Percentiles rank a stretch among this genome's conserved stretches.
Conservation (phyloP, 2,329 filamentous ascomycete genomes). For the Venturia asperata region DNA sequence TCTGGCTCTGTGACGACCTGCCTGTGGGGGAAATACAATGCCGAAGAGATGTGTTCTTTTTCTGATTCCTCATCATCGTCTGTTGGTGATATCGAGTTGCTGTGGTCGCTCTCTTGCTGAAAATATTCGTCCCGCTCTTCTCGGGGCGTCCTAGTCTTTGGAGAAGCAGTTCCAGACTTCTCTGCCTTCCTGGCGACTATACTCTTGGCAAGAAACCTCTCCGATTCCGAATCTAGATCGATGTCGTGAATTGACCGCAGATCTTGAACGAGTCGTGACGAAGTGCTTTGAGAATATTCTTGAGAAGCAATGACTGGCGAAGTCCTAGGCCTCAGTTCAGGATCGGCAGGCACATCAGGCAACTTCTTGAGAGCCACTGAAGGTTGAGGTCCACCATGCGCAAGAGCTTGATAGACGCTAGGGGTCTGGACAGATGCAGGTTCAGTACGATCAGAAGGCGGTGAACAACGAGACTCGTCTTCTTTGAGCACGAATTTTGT, state of each 20-base stretch:
- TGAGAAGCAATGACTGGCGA: slow-evolving; percentile 13
- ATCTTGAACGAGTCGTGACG: slow-evolving; percentile 16
- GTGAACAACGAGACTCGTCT: not conserved
- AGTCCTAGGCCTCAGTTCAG: slow-evolving; percentile 2
- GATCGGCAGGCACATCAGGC: slow-evolving; percentile 9
- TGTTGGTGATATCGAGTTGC: slow-evolving; percentile 18
- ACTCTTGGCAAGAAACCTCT: slow-evolving; percentile 12
- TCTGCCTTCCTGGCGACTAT: not conserved
- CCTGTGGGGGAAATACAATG: slow-evolving; percentile 73
- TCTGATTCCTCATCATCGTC: slow-evolving; percentile 58
- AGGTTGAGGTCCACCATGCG: slow-evolving; percentile 15
- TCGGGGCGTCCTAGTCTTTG: slow-evolving; percentile 22
- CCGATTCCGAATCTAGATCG: slow-evolving; percentile 14
- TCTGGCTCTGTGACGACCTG: slow-evolving; percentile 38
- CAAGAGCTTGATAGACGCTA: slow-evolving; percentile 12
- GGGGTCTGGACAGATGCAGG: not conserved
- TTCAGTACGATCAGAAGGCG: not conserved
- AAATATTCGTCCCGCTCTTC: slow-evolving; percentile 20
- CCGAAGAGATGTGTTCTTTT: slow-evolving; percentile 81
- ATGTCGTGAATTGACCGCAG: slow-evolving; percentile 15
- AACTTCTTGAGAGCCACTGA: not conserved
- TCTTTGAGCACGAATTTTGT: not conserved
- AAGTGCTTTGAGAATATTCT: slow-evolving; percentile 13
- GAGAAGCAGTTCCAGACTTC: not conserved
- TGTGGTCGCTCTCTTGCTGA: slow-evolving; percentile 15